Base-by-base conservation (phyloP, 345 rosid species). In the Pistacia atlantica region DNA sequence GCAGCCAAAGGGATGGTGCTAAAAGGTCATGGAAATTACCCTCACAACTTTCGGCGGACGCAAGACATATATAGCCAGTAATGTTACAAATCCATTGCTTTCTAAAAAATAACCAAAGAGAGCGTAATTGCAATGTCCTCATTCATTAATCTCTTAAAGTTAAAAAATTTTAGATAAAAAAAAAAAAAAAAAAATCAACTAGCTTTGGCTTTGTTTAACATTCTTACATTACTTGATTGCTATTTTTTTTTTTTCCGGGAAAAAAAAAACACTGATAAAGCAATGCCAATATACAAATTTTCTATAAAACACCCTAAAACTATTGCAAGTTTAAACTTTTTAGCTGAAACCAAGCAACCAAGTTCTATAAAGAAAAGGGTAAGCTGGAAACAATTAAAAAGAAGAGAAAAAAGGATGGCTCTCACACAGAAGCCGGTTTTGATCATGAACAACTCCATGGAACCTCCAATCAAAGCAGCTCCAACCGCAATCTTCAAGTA, bases 361-460 rank as follows among this genome's bases (percentile, higher is more conserved):
- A n/a, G 58, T 38, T 55, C 14, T 65, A 28, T 18, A 52, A 77
- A 37, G 11, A 52, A 54, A 42, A 22, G n/a, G n/a, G 69, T 14
- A 11, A 9, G 12, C 4, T 11, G 8, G 4, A 18, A 31, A 67
- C 14, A 59, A 45, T 18, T 45, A 7, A 22, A 51, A 18, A 38
- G 3, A 74, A 51, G 62, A 17, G 35, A 48, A 63, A 73, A 80
- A 80, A 51, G 93, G 88, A 83, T 72, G 46, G 75, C 81, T 83
- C 86, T 78, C 90, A 78, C 86, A 92, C 97, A 93, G 93, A 93
- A 95, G 45, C 97, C 98, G 65, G 94, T 92, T 80, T 96, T 90
- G 87, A 90, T 90, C 98, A 92, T 96, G 95, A 91, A 93, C 35
- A 92, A 74, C 80, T 96, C 97, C 97, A 91, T 96, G 79, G 96